Base-by-base conservation (phyloP, 768 basidiomycete species). In the Serendipita vermifera region DNA sequence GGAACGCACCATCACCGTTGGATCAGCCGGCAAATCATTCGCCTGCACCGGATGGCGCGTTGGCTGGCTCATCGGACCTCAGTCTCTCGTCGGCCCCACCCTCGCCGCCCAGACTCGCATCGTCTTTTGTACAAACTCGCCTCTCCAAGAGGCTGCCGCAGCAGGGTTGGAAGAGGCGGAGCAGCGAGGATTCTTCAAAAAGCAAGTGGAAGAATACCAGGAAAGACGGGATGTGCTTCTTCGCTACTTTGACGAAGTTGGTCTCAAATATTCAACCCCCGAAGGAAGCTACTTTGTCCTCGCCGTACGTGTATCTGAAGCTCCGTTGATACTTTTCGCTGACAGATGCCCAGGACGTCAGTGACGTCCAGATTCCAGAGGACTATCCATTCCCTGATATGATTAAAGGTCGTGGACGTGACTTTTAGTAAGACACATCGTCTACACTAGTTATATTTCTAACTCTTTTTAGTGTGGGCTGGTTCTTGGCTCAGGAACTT, bases 11-110 rank as follows among this genome's bases (percentile, higher is more conserved):
- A 82, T 99, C 38, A 97, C 94, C 5, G 88, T 97, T 55, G 82
- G 86, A 36, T 93, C 90, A n/a, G 93, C 88, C 27, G 92, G 92
- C 62, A 94, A 97, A 75, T 82, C 90, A 3, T 99, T 99, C 69
- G 87, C 92, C 13, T 89, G 90, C 3, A 99, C 94, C 2, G 94
- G 96, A 24, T 98, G 92, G 93, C 84, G 94, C 57, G 80, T 98
- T 46, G 94, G 96, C 60, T 98, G 93, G 93, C 78, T 94, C 5
- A 84, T 98, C 62, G 96, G 84, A 15, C 90, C 92, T 5, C 64
- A 77, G 27, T 82, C 78, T 36, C 85, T 98, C 63, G 86, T 93
- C 55, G 72, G 73, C 40, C 90, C 94, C 2, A 86, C 90, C 14
- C 77, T 96, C 27, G 90, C 92, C 5, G 94, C 90, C 3, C 81